Conservation (phyloP, 148 eudicot genomes). For the Cornus controversa region DNA sequence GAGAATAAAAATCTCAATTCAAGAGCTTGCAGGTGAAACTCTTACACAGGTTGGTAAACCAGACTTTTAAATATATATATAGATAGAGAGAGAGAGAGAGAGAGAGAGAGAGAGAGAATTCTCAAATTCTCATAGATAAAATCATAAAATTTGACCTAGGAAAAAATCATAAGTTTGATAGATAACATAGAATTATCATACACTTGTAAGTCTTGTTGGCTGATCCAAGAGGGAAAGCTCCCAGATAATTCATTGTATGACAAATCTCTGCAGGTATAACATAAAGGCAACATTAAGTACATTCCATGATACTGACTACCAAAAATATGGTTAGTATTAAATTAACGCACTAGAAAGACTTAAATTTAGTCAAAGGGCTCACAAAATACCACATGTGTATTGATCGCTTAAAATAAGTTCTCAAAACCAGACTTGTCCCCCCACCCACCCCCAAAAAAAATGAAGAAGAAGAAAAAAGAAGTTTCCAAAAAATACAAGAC, state of each 20-base stretch:
- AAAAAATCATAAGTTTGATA: too few relatives aligned
- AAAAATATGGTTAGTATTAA: too few relatives aligned
- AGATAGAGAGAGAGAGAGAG: too few relatives aligned
- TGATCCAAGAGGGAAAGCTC: slow-evolving; percentile 76
- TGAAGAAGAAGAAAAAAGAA: too few relatives aligned
- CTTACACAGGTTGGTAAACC: not conserved
- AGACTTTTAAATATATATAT: not conserved
- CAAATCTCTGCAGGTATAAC: slow-evolving; percentile 66
- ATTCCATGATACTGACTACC: not conserved
- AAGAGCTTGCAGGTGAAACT: not conserved
- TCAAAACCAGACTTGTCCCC: too few relatives aligned
- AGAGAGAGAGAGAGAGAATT: not conserved
- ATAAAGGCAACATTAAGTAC: slow-evolving; percentile 5
- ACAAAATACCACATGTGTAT: too few relatives aligned
- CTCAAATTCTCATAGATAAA: slow-evolving; percentile 39
- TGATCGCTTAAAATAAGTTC: too few relatives aligned
- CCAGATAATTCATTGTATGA: slow-evolving; percentile 84
- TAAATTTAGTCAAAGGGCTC: not conserved
- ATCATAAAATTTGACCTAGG: slow-evolving; percentile 38
- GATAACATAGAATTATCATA: too few relatives aligned
- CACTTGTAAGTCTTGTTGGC: slow-evolving; percentile 30
- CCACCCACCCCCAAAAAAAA: too few relatives aligned
- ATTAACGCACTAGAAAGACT: too few relatives aligned
- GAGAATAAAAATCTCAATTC: not conserved
- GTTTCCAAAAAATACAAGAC: too few relatives aligned